Percentiles rank a stretch among this genome's conserved stretches.
These are phyloP conservation scores for Termitomyces sp. DNA, from an alignment of 768 basidiomycete genomes.

Conservation along the genomic window DNA sequence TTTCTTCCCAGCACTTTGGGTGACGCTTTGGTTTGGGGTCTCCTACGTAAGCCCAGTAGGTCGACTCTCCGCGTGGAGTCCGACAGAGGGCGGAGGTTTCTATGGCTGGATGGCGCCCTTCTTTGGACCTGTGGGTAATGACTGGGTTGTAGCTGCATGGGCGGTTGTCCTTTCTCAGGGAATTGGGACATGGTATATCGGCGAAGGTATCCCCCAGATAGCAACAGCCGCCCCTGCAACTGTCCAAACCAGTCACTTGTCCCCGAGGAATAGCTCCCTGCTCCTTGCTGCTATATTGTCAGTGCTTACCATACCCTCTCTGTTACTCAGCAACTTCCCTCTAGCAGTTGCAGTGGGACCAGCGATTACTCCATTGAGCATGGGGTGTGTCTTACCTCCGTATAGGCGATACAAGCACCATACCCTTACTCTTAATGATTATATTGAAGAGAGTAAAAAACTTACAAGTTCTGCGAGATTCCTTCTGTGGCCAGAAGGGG, in stretches of 20 bases:
- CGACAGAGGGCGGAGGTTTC: conserved; percentile 42
- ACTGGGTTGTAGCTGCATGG: conserved; percentile 78
- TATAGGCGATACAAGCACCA: conserved; percentile 34
- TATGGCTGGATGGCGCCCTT: conserved; percentile 63
- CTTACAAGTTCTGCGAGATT: conserved; percentile 44
- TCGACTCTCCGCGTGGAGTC: conserved; percentile 67
- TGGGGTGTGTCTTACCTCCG: conserved; percentile 66
- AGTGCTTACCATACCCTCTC: conserved; percentile 52
- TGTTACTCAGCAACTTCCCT: conserved; percentile 35
- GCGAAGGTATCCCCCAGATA: conserved; percentile 16
- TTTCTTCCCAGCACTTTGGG: conserved; percentile 69
- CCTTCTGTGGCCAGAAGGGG: conserved; percentile 79
- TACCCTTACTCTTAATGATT: conserved; percentile 47
- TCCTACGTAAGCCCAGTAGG: conserved; percentile 63
- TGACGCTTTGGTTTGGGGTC: conserved; percentile 49
- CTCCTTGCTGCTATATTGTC: conserved; percentile 36
- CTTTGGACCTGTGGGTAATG: conserved; percentile 54
- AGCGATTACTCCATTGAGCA: conserved; percentile 47
- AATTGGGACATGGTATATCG: conserved; percentile 55
- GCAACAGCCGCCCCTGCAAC: conserved; percentile 11
- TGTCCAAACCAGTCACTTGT: conserved; percentile 8
- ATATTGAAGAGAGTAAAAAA: conserved; percentile 50
- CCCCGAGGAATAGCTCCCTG: conserved; percentile 20
- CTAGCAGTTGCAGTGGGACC: conserved; percentile 27
- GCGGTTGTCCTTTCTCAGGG: conserved; percentile 57